A percentile compares a stretch with the other conserved stretches of the same genome.
Conservation (phyloP, 192 early-diverging fungal species). For the Lobosporangium transversale region DNA sequence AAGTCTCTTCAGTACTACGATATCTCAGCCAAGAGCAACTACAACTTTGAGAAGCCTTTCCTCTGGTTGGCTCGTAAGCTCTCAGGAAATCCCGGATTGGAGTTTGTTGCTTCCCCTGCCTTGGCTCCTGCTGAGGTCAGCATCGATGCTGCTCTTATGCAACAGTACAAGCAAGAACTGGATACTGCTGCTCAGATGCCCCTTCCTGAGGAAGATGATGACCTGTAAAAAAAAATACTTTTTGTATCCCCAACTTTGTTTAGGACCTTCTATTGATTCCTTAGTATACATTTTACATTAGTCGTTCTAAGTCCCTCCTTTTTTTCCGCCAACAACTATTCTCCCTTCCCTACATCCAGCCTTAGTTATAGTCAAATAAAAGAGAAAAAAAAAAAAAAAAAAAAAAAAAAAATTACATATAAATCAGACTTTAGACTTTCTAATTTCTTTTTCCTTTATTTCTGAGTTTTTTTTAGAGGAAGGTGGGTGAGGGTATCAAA, state of each 20-base stretch:
- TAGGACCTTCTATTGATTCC: too few species aligned
- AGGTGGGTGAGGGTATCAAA: not conserved
- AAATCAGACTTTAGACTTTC: too few species aligned
- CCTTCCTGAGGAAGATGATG: constrained; percentile 76
- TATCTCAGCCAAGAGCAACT: constrained; percentile 99
- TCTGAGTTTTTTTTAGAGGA: too few species aligned
- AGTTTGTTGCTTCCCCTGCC: constrained; percentile 97
- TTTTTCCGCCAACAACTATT: too few species aligned
- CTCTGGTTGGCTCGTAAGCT: constrained; percentile 99
- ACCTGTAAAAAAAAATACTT: constrained; percentile 46
- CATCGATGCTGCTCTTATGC: constrained; percentile 81
- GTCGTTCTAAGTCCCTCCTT: too few species aligned
- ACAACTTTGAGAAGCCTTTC: constrained; percentile 99
- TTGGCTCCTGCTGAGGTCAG: constrained; percentile 93
- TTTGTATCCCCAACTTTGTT: too few species aligned
- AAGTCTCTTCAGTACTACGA: constrained; percentile 99
- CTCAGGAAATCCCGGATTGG: constrained; percentile 91
- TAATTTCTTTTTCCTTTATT: too few species aligned
- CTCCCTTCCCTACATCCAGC: too few species aligned
- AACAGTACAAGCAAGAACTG: constrained; percentile 85
- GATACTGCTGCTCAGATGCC: constrained; percentile 80
- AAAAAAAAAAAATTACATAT: too few species aligned
- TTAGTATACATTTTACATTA: too few species aligned
- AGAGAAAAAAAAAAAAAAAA: too few species aligned
- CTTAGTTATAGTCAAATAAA: too few species aligned